phyloP scores from a whole-genome alignment of 495 filamentous ascomycete genomes.

The Apodospora peruviana region DNA sequence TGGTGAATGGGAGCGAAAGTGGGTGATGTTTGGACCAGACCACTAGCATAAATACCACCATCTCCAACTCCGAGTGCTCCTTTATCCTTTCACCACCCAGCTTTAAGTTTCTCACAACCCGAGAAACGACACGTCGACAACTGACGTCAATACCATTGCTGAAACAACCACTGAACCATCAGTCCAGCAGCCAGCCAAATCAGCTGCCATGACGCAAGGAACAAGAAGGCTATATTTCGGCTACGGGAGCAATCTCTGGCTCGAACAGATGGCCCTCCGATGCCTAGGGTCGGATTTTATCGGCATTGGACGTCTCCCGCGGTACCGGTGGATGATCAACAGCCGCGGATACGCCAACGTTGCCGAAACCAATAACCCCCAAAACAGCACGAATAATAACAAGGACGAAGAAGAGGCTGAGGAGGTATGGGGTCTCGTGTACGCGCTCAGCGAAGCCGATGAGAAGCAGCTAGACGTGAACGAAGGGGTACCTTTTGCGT shows the following conservation, averaged over 20 bases:
- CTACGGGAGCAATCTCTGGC: conserved; percentile 39
- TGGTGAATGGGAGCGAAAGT: no score
- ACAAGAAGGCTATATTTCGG: conserved; percentile 35
- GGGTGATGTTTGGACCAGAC: no score
- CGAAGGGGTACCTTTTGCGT: conserved; percentile 33
- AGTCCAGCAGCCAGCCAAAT: no score
- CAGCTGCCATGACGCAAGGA: no score
- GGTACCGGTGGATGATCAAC: conserved; percentile 41
- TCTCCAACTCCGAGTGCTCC: no score
- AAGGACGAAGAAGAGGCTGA: conserved; percentile 4
- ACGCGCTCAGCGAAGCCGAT: conserved; percentile 26
- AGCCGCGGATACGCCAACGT: conserved; percentile 37
- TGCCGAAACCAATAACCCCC: conserved; percentile 2
- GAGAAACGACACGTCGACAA: no score
- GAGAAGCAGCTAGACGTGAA: conserved; percentile 26
- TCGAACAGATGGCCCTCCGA: conserved; percentile 32
- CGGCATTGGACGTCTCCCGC: conserved; percentile 31
- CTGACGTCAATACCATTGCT: not conserved
- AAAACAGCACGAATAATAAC: not conserved
- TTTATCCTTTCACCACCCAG: no score
- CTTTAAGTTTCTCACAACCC: no score
- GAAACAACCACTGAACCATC: no score
- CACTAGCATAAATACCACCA: no score
- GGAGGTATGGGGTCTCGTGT: conserved; percentile 38
- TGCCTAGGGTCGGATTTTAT: conserved; percentile 30